These are phyloP conservation scores for Paratrypanosoma confusum DNA, from an alignment of 208 protist species.

Conservation along the genomic window DNA sequence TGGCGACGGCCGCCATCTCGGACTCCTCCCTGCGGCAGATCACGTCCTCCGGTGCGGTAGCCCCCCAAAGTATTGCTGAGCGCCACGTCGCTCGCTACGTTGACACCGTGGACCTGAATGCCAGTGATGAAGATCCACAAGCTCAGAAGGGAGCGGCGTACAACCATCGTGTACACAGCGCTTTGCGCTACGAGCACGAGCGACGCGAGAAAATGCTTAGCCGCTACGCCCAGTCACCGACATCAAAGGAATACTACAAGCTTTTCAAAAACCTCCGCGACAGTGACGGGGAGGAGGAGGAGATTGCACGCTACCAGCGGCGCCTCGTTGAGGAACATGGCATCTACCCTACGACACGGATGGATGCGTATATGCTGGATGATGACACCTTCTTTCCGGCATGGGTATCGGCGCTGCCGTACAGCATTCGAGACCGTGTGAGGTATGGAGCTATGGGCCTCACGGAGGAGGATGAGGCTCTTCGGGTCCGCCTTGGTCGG, in stretches of 20 bases:
- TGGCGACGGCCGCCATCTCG: too few relatives aligned
- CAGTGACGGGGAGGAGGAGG: conserved; percentile 41
- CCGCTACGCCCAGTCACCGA: conserved; percentile 64
- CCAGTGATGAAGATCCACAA: too few relatives aligned
- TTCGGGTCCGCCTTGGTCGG: conserved; percentile 60
- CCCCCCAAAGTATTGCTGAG: too few relatives aligned
- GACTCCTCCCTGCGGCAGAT: too few relatives aligned
- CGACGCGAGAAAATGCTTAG: conserved; percentile 58
- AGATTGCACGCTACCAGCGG: conserved; percentile 39
- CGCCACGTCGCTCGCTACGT: too few relatives aligned
- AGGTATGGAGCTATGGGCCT: conserved; percentile 81
- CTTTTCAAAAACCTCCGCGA: conserved; percentile 45
- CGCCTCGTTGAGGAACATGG: conserved; percentile 70
- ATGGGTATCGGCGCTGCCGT: conserved; percentile 77
- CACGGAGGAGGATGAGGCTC: conserved; percentile 79
- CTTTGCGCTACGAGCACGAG: conserved; percentile 61
- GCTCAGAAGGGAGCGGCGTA: too few relatives aligned
- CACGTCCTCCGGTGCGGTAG: too few relatives aligned
- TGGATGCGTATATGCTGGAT: conserved; percentile 84
- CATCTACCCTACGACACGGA: conserved; percentile 53
- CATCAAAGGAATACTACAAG: conserved; percentile 52
- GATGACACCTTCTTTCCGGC: conserved; percentile 75
- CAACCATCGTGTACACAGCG: too few relatives aligned
- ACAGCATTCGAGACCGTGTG: conserved; percentile 75
- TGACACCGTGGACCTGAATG: too few relatives aligned